Percentiles rank a stretch among this genome's conserved stretches.
phyloP scores from a whole-genome alignment of 2,329 filamentous ascomycete genomes.

The Rhynchosporium graminicola region DNA sequence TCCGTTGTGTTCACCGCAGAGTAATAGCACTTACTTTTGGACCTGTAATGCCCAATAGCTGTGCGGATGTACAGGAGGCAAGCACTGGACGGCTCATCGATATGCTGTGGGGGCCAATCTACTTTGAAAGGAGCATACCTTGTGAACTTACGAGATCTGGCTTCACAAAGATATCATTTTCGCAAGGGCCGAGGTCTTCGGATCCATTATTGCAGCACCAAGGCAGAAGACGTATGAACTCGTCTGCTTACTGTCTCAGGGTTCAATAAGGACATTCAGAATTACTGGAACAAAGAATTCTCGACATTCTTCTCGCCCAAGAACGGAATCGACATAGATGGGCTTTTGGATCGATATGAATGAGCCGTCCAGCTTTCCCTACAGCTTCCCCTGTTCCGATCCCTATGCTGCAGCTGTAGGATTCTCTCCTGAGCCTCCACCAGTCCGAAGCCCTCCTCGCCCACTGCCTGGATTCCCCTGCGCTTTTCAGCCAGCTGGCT shows the following conservation, averaged over 20 bases:
- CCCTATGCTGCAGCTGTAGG: constrained; percentile 44
- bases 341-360: constrained; percentile 75
- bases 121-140: too few species aligned
- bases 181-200: too few species aligned
- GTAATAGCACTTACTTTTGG: too few species aligned
- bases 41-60: too few species aligned
- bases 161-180: too few species aligned
- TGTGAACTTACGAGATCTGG: too few species aligned
- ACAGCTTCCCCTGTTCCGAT: constrained; percentile 55
- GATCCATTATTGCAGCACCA: too few species aligned
- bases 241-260: background rate
- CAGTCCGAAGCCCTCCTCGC: constrained; percentile 63
- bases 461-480: constrained; percentile 68
- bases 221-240: too few species aligned
- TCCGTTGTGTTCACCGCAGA: too few species aligned
- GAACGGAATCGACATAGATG: constrained; percentile 73
- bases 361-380: constrained; percentile 50
- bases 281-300: constrained; percentile 73
- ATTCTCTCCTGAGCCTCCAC: constrained; percentile 61
- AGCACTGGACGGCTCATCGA: too few species aligned
- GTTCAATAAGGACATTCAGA: constrained; percentile 65
- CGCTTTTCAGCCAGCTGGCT: constrained; percentile 61
- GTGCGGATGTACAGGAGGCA: too few species aligned
- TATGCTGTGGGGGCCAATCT: too few species aligned
- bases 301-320: constrained; percentile 61